Evolutionary conservation across 2,329 filamentous ascomycete genomes (phyloP).

Genomic region (Lachnellula suecica): DNA sequence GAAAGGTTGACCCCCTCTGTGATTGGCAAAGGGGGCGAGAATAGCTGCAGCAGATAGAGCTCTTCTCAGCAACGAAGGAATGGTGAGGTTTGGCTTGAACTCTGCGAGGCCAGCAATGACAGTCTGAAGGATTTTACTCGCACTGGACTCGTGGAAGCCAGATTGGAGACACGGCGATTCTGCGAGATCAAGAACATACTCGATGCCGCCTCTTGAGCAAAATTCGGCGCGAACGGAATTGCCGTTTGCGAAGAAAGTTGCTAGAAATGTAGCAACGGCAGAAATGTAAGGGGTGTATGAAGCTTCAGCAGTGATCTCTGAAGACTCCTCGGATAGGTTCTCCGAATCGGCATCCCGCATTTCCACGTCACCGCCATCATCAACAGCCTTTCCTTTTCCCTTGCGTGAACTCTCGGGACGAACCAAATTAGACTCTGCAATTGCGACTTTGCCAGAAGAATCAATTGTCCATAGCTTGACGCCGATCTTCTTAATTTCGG

Average conservation of each 20-base stretch:
- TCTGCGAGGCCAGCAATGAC: slow-evolving; percentile 80
- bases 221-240: slow-evolving; percentile 51
- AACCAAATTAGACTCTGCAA: slow-evolving; percentile 47
- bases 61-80: slow-evolving; percentile 78
- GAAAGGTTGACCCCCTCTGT: slow-evolving; percentile 55
- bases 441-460: slow-evolving; percentile 54
- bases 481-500: slow-evolving; percentile 69
- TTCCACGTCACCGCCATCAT: slow-evolving; percentile 59
- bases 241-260: slow-evolving; percentile 33
- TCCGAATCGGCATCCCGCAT: slow-evolving; percentile 57
- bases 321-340: slow-evolving; percentile 4
- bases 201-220: slow-evolving; percentile 76
- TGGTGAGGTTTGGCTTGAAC: slow-evolving; percentile 72
- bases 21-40: slow-evolving; percentile 62
- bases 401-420: slow-evolving; percentile 30
- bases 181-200: slow-evolving; percentile 80
- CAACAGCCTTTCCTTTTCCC: slow-evolving; percentile 39
- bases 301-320: slow-evolving; percentile 21
- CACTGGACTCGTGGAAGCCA: slow-evolving; percentile 65
- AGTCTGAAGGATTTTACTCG: slow-evolving; percentile 68
- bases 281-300: slow-evolving; percentile 59
- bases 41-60: slow-evolving; percentile 68
- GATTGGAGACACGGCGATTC: slow-evolving; percentile 78
- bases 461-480: slow-evolving; percentile 72
- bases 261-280: slow-evolving; percentile 74